A percentile compares a stretch with the other conserved stretches of the same genome.
Evolutionary conservation across 257 asterid species (phyloP).

Genomic region (Anisodus acutangulus): DNA sequence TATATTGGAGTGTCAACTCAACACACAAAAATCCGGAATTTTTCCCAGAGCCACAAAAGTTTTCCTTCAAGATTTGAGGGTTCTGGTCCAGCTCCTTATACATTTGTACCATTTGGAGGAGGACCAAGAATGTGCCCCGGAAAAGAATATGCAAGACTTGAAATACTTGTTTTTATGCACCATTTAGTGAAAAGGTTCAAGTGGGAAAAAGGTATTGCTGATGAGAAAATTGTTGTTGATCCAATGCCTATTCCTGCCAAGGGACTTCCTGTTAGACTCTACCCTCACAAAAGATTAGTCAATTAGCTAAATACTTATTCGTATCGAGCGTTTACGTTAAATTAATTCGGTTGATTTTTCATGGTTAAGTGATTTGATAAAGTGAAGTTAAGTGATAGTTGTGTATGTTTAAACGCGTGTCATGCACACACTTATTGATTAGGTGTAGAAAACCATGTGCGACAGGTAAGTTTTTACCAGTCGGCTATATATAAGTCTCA

Average conservation of each 20-base stretch:
- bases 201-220: conserved; percentile 52
- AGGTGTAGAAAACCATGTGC: too few relatives aligned
- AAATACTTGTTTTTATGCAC: conserved; percentile 57
- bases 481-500: too few relatives aligned
- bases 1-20: conserved; percentile 58
- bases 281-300: conserved; percentile 41
- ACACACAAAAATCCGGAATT: conserved; percentile 51
- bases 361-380: too few relatives aligned
- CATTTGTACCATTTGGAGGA: conserved; percentile 61
- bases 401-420: too few relatives aligned
- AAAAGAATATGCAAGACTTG: conserved; percentile 56
- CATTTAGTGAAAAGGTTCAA: conserved; percentile 56
- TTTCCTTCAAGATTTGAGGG: conserved; percentile 64
- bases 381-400: too few relatives aligned
- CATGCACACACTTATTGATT: too few relatives aligned
- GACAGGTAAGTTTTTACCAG: too few relatives aligned
- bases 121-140: conserved; percentile 70
- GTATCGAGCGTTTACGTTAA: neutral
- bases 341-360: too few relatives aligned
- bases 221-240: conserved; percentile 54
- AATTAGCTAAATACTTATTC: too few relatives aligned
- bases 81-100: conserved; percentile 60
- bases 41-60: conserved; percentile 55
- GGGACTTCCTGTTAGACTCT: conserved; percentile 56
- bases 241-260: conserved; percentile 62